Evolutionary conservation across 2,329 filamentous ascomycete species (phyloP).

Genomic region (Purpureocillium lavendulum): DNA sequence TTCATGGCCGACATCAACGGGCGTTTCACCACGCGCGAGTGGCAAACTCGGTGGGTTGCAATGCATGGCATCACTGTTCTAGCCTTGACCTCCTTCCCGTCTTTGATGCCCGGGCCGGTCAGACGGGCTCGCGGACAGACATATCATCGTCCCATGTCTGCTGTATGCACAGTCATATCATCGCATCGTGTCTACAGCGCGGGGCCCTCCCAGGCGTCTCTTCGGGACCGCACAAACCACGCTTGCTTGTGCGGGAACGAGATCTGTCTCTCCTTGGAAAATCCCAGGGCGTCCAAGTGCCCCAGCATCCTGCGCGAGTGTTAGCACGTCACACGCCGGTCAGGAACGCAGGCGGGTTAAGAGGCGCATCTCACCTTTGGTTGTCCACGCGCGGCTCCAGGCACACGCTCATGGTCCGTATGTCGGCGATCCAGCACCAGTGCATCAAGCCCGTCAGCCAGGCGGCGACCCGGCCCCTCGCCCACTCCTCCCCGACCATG

Average conservation of each 20-base stretch:
- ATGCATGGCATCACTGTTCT: too few species aligned
- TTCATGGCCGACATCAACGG: too few species aligned
- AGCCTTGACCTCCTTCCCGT: too few species aligned
- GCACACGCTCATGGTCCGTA: slow-evolving; percentile 72
- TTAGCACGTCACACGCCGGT: too few species aligned
- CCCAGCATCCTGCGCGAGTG: slow-evolving; percentile 17
- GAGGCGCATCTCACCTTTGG: slow-evolving; percentile 52
- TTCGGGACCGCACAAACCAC: slow-evolving; percentile 70
- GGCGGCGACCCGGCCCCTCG: slow-evolving; percentile 67
- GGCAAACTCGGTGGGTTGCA: too few species aligned
- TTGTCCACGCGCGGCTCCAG: slow-evolving; percentile 92
- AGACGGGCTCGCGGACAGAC: too few species aligned
- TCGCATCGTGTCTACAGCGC: slow-evolving; percentile 31
- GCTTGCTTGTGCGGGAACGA: slow-evolving; percentile 88
- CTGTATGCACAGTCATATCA: neutral
- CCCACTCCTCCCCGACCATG: slow-evolving; percentile 86
- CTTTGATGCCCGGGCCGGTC: too few species aligned
- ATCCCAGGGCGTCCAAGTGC: slow-evolving; percentile 69
- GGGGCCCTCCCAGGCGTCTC: slow-evolving; percentile 74
- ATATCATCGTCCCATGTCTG: too few species aligned
- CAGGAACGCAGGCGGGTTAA: neutral
- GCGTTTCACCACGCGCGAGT: too few species aligned
- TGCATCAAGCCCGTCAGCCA: slow-evolving; percentile 89
- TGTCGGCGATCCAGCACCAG: slow-evolving; percentile 69
- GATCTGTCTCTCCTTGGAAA: slow-evolving; percentile 79